Percentiles rank a stretch among this genome's conserved stretches.
These are phyloP conservation scores for Coffea eugenioides DNA, from an alignment of 257 asterid genomes.

Conservation along the genomic window DNA sequence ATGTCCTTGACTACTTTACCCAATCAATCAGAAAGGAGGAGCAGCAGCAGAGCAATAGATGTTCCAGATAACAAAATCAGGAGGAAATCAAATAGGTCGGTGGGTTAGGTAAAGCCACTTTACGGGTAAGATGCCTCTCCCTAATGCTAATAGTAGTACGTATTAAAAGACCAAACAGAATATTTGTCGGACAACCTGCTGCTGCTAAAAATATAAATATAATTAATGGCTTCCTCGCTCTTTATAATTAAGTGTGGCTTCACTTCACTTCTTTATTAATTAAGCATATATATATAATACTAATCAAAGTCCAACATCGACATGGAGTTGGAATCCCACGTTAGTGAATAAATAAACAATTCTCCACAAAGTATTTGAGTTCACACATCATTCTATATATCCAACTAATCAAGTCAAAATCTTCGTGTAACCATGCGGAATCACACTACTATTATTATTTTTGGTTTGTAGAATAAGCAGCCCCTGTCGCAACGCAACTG, in stretches of 20 bases:
- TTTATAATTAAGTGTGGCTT: not conserved
- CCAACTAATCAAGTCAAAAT: constrained; percentile 9
- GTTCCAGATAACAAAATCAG: not conserved
- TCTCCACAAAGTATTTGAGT: not conserved
- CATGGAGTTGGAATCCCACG: constrained; percentile 1
- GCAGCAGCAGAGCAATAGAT: not conserved
- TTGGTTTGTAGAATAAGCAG: not conserved
- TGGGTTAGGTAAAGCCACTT: constrained; percentile 38
- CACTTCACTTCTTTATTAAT: too few relatives aligned
- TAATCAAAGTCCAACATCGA: constrained; percentile 12
- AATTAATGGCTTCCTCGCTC: not conserved
- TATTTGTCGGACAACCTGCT: constrained; percentile 41
- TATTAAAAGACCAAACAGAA: constrained; percentile 34
- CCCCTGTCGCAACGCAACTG: not conserved
- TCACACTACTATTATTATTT: not conserved
- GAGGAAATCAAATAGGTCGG: constrained; percentile 27
- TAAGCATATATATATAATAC: not conserved
- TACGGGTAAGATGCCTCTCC: not conserved
- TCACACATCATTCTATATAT: not conserved
- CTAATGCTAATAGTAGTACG: not conserved
- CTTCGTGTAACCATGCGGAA: not conserved
- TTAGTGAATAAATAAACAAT: not conserved
- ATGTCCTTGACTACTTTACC: not conserved
- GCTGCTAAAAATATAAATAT: too few relatives aligned
- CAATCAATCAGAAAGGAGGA: constrained; percentile 4